These are phyloP conservation scores for Trichosanthes truncata DNA, from an alignment of 306 rosid species.

Conservation along the genomic window DNA sequence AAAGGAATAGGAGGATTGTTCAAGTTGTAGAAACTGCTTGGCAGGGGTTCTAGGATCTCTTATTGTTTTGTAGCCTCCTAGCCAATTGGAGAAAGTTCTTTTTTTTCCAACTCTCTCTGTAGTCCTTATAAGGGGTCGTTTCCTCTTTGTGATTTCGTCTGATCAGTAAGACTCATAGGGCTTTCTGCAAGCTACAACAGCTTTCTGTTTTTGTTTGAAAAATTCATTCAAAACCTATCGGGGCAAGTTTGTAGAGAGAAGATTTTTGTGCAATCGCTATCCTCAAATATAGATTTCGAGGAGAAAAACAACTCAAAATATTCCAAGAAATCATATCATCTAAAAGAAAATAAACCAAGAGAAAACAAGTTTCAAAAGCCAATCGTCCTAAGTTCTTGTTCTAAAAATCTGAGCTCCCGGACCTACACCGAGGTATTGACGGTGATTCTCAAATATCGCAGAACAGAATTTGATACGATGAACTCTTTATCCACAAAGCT, in stretches of 20 bases:
- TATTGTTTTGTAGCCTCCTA: background rate
- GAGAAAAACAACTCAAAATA: background rate
- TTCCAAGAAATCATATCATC: background rate
- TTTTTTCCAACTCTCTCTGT: background rate
- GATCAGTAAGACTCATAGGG: background rate
- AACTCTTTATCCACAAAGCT: background rate
- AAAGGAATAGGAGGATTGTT: background rate
- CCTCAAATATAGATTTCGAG: background rate
- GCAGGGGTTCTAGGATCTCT: background rate
- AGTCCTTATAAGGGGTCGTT: background rate
- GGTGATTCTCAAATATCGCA: no score
- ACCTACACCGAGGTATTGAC: no score
- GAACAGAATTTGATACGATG: no score
- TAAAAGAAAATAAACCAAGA: background rate
- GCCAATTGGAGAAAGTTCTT: background rate
- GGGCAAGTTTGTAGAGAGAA: background rate
- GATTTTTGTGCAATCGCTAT: background rate
- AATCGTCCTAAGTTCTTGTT: background rate
- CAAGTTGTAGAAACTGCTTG: background rate
- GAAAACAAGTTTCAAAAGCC: background rate
- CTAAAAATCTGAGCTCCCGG: no score
- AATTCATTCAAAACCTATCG: background rate
- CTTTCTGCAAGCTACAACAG: background rate
- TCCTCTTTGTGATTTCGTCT: background rate
- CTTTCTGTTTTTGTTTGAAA: background rate